These are phyloP conservation scores for Trypanosoma boissoni DNA, from an alignment of 208 protist genomes.

Conservation along the genomic window DNA sequence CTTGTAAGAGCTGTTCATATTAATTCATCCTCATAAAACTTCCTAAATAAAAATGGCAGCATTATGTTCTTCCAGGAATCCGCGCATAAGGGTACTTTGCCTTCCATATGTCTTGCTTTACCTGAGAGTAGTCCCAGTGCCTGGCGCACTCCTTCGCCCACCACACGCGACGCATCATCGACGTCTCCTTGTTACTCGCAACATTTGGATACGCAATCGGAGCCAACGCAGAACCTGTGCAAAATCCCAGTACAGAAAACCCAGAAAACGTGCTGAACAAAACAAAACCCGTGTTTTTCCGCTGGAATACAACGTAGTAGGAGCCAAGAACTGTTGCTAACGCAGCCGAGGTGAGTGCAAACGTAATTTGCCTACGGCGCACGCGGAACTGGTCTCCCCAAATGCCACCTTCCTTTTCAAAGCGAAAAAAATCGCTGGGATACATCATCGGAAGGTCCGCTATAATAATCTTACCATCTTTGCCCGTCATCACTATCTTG, in stretches of 20 bases:
- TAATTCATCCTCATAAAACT: not conserved
- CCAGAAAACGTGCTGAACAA: slow-evolving; percentile 79
- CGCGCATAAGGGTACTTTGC: slow-evolving; percentile 61
- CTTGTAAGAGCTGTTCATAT: no score
- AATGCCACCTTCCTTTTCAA: slow-evolving; percentile 81
- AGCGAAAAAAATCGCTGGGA: slow-evolving; percentile 69
- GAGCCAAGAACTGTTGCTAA: slow-evolving; percentile 50
- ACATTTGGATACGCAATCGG: slow-evolving; percentile 74
- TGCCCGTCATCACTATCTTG: slow-evolving; percentile 21
- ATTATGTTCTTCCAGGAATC: slow-evolving; percentile 36
- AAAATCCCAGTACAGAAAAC: slow-evolving; percentile 81
- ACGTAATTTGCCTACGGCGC: slow-evolving; percentile 78
- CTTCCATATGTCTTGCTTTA: slow-evolving; percentile 51
- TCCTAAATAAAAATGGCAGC: no score
- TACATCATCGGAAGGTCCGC: slow-evolving; percentile 90
- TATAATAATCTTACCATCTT: slow-evolving; percentile 58
- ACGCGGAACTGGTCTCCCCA: slow-evolving; percentile 79
- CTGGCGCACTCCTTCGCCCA: slow-evolving; percentile 92
- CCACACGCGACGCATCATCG: slow-evolving; percentile 91
- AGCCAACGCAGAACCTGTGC: slow-evolving; percentile 62
- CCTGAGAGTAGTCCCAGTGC: slow-evolving; percentile 87
- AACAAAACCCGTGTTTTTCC: slow-evolving; percentile 80
- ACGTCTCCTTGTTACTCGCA: slow-evolving; percentile 83
- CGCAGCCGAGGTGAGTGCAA: slow-evolving; percentile 37
- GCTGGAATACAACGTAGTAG: slow-evolving; percentile 52